Percentiles rank a stretch among this genome's conserved stretches.
These are phyloP conservation scores for Hypoxylon rubiginosum DNA, from an alignment of 2,329 filamentous ascomycete species.

Conservation along the genomic window DNA sequence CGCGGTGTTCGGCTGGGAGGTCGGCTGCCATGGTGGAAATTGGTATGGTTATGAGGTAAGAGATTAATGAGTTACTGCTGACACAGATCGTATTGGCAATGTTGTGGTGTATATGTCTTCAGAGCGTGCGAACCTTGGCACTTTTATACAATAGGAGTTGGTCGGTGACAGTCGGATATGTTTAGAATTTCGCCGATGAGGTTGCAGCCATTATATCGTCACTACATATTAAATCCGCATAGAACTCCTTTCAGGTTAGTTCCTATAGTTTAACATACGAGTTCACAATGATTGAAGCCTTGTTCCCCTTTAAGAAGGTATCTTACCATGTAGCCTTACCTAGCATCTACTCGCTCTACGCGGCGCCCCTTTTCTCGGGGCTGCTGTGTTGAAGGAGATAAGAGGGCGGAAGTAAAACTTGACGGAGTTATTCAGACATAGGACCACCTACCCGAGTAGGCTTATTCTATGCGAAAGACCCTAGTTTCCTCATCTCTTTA, in stretches of 20 bases:
- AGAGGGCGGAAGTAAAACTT: too few relatives aligned
- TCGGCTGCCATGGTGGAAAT: slow-evolving; percentile 34
- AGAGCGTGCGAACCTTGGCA: not conserved
- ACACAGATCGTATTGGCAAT: not conserved
- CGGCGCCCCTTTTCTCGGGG: too few relatives aligned
- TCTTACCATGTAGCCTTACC: too few relatives aligned
- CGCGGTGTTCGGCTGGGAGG: slow-evolving; percentile 41
- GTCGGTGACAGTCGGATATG: slow-evolving; percentile 34
- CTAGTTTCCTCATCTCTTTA: too few relatives aligned
- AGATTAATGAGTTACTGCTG: not conserved
- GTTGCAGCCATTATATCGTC: not conserved
- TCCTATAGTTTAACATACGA: not conserved
- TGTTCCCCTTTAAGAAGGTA: not conserved
- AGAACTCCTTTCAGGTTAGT: not conserved
- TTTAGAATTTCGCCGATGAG: slow-evolving; percentile 22
- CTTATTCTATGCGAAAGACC: too few relatives aligned
- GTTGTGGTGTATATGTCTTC: not conserved
- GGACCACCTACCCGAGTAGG: too few relatives aligned
- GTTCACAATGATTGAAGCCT: not conserved
- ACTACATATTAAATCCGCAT: not conserved
- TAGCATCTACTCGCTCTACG: too few relatives aligned
- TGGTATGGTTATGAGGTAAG: not conserved
- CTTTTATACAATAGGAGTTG: slow-evolving; percentile 10
- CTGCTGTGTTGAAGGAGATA: not conserved
- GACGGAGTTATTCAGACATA: too few relatives aligned